phyloP scores from a whole-genome alignment of 2,329 filamentous ascomycete species.

The Aspergillus transmontanensis region DNA sequence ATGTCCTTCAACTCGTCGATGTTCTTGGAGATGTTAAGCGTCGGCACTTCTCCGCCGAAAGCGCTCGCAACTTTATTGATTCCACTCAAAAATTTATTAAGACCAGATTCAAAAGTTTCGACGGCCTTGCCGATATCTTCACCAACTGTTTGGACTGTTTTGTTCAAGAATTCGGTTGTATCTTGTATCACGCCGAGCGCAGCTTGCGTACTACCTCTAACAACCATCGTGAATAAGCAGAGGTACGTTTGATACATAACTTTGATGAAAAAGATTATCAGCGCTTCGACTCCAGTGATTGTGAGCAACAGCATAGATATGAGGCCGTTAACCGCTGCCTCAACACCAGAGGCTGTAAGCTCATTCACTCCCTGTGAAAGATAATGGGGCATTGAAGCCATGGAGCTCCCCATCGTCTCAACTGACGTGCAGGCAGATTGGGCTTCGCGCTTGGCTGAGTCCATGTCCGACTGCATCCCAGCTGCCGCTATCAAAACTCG shows the following conservation, averaged over 20 bases:
- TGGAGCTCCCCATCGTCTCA: slow-evolving; percentile 87
- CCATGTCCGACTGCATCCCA: slow-evolving; percentile 72
- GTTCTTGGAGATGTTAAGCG: slow-evolving; percentile 66
- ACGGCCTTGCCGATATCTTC: slow-evolving; percentile 47
- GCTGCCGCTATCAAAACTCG: slow-evolving; percentile 76
- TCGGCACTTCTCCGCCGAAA: slow-evolving; percentile 49
- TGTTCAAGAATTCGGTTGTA: slow-evolving; percentile 63
- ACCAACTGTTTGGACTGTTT: slow-evolving; percentile 50
- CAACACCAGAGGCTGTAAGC: slow-evolving; percentile 76
- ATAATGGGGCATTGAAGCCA: slow-evolving; percentile 98
- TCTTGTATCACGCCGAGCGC: slow-evolving; percentile 64
- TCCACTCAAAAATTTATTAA: slow-evolving; percentile 54
- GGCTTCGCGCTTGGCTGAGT: slow-evolving; percentile 75
- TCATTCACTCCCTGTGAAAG: slow-evolving; percentile 87
- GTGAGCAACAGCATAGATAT: slow-evolving; percentile 77
- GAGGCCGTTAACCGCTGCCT: slow-evolving; percentile 76
- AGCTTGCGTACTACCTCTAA: slow-evolving; percentile 76
- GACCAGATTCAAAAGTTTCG: slow-evolving; percentile 55
- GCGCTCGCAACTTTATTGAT: slow-evolving; percentile 61
- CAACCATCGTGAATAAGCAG: slow-evolving; percentile 82
- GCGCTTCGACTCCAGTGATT: slow-evolving; percentile 79
- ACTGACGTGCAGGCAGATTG: slow-evolving; percentile 88
- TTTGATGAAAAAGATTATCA: slow-evolving; percentile 90
- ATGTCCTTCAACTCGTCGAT: slow-evolving; percentile 71
- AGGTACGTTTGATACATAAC: slow-evolving; percentile 87